Conservation (phyloP, 345 rosid species). For the Cochlearia excelsa region DNA sequence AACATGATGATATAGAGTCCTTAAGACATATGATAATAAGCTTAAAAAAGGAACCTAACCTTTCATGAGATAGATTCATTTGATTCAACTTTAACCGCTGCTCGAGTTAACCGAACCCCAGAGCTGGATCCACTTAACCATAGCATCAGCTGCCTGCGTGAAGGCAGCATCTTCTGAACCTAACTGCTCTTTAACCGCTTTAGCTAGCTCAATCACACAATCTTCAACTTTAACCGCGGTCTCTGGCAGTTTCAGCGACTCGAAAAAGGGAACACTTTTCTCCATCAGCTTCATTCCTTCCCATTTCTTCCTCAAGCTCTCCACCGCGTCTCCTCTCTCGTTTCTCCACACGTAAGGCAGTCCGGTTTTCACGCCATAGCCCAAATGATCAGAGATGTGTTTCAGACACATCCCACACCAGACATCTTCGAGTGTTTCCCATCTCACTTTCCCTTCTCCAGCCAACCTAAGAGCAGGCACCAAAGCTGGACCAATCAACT, state of each 20-base stretch:
- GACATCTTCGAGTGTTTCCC: conserved; percentile 95
- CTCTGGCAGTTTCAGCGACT: conserved; percentile 54
- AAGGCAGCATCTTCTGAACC: conserved; percentile 58
- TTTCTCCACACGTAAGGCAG: conserved; percentile 87
- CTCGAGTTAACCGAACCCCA: conserved; percentile 63
- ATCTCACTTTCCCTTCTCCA: conserved; percentile 83
- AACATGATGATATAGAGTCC: conserved; percentile 23
- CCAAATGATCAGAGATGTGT: conserved; percentile 73
- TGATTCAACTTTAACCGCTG: conserved; percentile 18
- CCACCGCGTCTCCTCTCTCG: conserved; percentile 76
- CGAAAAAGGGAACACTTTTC: conserved; percentile 80
- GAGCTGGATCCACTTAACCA: conserved; percentile 69
- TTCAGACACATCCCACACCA: conserved; percentile 95
- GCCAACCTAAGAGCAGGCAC: conserved; percentile 71
- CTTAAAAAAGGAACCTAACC: conserved; percentile 32
- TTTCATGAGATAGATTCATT: conserved; percentile 15
- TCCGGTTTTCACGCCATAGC: conserved; percentile 82
- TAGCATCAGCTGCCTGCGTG: conserved; percentile 65
- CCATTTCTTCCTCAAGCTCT: conserved; percentile 93
- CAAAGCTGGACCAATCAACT: conserved; percentile 69
- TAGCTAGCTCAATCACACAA: conserved; percentile 68
- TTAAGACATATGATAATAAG: conserved; percentile 14
- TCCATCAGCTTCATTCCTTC: conserved; percentile 95
- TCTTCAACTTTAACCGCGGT: conserved; percentile 60
- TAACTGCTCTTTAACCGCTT: conserved; percentile 57